phyloP scores from a whole-genome alignment of 495 filamentous ascomycete genomes.

The Aspergillus mulundensis region DNA sequence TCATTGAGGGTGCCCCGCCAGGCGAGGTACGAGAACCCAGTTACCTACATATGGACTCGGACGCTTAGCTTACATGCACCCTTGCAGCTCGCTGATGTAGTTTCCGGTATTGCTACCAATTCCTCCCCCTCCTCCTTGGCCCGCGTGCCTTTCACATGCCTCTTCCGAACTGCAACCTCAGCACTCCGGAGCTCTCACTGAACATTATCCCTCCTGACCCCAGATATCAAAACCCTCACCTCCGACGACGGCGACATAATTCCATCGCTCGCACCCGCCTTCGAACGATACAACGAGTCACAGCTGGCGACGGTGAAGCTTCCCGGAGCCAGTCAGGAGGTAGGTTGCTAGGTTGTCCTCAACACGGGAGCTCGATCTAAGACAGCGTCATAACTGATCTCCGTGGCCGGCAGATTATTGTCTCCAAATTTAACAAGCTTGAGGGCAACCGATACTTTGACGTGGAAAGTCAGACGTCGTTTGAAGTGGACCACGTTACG shows the following conservation, averaged over 20 bases:
- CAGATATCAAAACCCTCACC: constrained; percentile 87
- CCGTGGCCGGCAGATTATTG: constrained; percentile 58
- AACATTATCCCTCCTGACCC: constrained; percentile 4
- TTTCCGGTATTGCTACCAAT: constrained; percentile 61
- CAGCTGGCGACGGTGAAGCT: constrained; percentile 87
- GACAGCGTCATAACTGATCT: not conserved
- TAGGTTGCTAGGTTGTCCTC: constrained; percentile 45
- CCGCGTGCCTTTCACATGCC: not conserved
- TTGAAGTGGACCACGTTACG: constrained; percentile 78
- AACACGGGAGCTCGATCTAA: not conserved
- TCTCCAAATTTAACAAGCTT: constrained; percentile 80
- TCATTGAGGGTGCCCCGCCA: constrained; percentile 91
- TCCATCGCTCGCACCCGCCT: constrained; percentile 70
- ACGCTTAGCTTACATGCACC: not conserved
- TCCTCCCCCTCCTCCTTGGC: not conserved
- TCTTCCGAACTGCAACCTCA: not conserved
- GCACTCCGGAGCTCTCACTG: not conserved
- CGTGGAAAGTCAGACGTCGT: constrained; percentile 77
- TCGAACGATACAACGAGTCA: constrained; percentile 93
- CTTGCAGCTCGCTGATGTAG: constrained; percentile 77
- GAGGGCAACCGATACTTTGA: constrained; percentile 84
- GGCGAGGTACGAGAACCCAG: constrained; percentile 70
- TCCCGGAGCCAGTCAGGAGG: constrained; percentile 74
- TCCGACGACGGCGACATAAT: constrained; percentile 64
- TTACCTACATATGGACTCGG: not conserved